phyloP scores from a whole-genome alignment of 352 stramenopile species.

The Pythium dissimile region DNA sequence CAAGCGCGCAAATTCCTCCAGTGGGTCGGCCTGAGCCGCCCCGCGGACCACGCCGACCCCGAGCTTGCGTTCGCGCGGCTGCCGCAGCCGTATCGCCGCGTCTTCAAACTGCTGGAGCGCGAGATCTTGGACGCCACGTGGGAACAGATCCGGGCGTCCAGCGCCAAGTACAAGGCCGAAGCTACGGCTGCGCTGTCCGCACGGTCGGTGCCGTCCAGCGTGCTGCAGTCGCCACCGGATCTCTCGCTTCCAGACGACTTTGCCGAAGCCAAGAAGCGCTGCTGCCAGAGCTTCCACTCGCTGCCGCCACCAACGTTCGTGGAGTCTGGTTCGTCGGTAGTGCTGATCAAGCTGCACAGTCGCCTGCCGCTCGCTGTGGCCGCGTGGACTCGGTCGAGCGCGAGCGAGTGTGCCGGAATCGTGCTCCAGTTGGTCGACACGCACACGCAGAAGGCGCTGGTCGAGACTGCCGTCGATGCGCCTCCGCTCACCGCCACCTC shows the following conservation, averaged over 20 bases:
- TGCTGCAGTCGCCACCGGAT: conserved; percentile 3
- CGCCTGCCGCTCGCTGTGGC: neutral
- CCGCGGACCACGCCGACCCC: conserved; percentile 55
- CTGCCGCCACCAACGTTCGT: neutral
- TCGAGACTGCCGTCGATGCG: neutral
- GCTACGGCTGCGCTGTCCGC: conserved; percentile 17
- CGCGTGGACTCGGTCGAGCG: neutral
- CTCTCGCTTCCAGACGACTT: conserved; percentile 33
- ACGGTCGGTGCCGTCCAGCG: conserved; percentile 16
- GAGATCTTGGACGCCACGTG: conserved; percentile 62
- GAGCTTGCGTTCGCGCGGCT: conserved; percentile 55
- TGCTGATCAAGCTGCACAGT: neutral
- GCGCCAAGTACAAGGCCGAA: conserved; percentile 38
- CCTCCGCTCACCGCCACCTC: neutral
- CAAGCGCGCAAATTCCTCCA: conserved; percentile 39
- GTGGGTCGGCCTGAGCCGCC: conserved; percentile 50
- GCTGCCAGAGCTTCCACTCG: conserved; percentile 24
- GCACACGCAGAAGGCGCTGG: neutral
- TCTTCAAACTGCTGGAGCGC: conserved; percentile 58
- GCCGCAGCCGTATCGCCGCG: conserved; percentile 64
- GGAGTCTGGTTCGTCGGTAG: neutral
- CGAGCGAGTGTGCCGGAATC: neutral
- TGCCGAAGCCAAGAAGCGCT: conserved; percentile 37
- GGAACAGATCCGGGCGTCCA: conserved; percentile 39
- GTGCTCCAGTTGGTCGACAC: conserved; percentile 9